phyloP scores from a whole-genome alignment of 768 basidiomycete species.

The Sporobolomyces phaffii region DNA sequence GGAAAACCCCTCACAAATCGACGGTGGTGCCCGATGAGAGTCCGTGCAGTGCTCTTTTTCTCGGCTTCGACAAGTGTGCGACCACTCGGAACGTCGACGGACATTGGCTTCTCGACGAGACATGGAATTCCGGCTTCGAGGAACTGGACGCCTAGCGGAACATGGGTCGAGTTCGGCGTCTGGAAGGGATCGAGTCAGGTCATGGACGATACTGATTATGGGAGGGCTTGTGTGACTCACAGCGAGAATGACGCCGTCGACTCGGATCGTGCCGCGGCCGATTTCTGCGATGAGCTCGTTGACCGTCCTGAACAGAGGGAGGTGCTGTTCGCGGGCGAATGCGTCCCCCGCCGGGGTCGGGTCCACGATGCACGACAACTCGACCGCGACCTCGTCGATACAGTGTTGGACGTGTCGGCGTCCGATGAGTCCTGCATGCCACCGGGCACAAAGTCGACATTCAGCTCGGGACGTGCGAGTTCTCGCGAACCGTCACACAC shows the following conservation, averaged over 20 bases:
- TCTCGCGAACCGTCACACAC: neutral
- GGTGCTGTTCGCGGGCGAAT: conserved; percentile 4
- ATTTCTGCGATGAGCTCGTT: conserved; percentile 30
- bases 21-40: conserved; percentile 39
- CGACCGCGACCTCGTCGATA: conserved; percentile 13
- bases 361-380: conserved; percentile 35
- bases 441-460: too few species aligned
- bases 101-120: conserved; percentile 40
- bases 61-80: conserved; percentile 20
- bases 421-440: conserved; percentile 41
- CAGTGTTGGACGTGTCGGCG: conserved; percentile 32
- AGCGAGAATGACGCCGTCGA: conserved; percentile 35
- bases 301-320: conserved; percentile 19
- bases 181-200: neutral
- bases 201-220: rapidly evolving
- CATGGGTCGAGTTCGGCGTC: conserved; percentile 28
- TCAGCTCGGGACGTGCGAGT: neutral
- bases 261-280: neutral
- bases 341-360: conserved; percentile 19
- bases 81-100: conserved; percentile 18
- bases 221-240: neutral
- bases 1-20: conserved; percentile 30
- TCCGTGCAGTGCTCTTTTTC: neutral
- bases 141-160: conserved; percentile 28
- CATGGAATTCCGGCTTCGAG: conserved; percentile 29